Conservation (phyloP, 164 flowering plant species). For the Chimonanthus praecox region DNA sequence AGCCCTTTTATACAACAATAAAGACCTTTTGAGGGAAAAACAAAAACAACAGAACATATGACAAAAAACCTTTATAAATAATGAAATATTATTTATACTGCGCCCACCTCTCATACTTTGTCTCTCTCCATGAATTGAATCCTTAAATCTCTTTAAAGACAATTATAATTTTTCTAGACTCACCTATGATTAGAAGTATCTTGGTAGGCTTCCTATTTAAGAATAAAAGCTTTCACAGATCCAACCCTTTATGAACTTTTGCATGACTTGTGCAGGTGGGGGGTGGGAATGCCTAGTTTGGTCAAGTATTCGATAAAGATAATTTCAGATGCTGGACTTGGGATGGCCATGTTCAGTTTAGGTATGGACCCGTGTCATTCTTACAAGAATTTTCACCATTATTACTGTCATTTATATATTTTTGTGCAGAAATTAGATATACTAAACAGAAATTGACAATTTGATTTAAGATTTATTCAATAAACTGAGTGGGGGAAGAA, state of each 20-base stretch:
- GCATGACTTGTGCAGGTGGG: constrained; percentile 36
- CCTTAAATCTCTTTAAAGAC: neutral
- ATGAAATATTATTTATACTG: too few species aligned
- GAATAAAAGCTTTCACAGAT: neutral
- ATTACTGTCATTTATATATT: neutral
- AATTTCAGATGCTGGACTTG: constrained; percentile 69
- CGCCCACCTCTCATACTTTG: too few species aligned
- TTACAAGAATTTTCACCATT: neutral
- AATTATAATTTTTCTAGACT: neutral
- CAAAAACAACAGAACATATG: too few species aligned
- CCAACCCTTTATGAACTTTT: neutral
- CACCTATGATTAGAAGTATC: neutral
- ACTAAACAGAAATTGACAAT: neutral
- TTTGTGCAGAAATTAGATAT: neutral
- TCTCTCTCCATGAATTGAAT: too few species aligned
- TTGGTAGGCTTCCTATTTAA: neutral
- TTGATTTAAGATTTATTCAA: too few species aligned
- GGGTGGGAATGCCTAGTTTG: constrained; percentile 54
- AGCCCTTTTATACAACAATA: too few species aligned
- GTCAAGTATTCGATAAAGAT: constrained; percentile 50
- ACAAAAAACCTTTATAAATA: too few species aligned
- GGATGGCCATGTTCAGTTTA: constrained; percentile 76
- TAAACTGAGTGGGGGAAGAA: neutral
- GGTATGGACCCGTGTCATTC: constrained; percentile 21
- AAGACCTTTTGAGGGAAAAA: too few species aligned